These are phyloP conservation scores for Punica granatum DNA, from an alignment of 345 rosid genomes.

Conservation along the genomic window DNA sequence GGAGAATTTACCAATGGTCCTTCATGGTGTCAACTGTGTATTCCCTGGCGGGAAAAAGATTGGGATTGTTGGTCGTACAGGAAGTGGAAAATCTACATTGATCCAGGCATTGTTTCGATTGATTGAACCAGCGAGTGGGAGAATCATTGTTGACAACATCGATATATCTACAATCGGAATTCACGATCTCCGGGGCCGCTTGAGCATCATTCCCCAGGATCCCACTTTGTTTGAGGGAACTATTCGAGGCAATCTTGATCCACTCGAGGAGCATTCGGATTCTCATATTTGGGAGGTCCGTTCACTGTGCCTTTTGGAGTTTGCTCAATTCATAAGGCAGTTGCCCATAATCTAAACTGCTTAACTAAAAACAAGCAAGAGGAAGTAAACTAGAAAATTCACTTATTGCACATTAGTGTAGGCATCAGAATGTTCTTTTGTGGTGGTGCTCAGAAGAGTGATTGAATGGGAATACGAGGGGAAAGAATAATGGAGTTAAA, in stretches of 20 bases:
- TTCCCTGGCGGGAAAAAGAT: slow-evolving; percentile 97
- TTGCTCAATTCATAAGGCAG: not conserved
- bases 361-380: not conserved
- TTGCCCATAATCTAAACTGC: not conserved
- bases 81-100: slow-evolving; percentile 96
- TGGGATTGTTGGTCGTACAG: slow-evolving; percentile 98
- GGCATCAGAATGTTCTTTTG: not conserved
- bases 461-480: not conserved
- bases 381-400: not conserved
- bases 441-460: not conserved
- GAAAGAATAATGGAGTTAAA: not conserved
- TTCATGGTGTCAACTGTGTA: slow-evolving; percentile 67
- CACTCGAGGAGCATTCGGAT: slow-evolving; percentile 92
- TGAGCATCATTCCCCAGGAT: slow-evolving; percentile 98
- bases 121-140: slow-evolving; percentile 83
- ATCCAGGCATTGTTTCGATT: slow-evolving; percentile 95
- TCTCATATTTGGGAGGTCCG: slow-evolving; percentile 83
- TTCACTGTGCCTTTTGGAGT: not conserved
- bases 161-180: slow-evolving; percentile 88
- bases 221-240: slow-evolving; percentile 97
- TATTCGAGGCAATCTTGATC: slow-evolving; percentile 89
- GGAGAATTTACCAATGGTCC: slow-evolving; percentile 94
- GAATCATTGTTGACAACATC: slow-evolving; percentile 80
- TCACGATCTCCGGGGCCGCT: slow-evolving; percentile 91
- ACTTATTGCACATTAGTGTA: not conserved